Evolutionary conservation across 176 grass and related monocot species (phyloP), one percentile per base, ranked within the genome.

Genomic region (Zoysia japonica): DNA sequence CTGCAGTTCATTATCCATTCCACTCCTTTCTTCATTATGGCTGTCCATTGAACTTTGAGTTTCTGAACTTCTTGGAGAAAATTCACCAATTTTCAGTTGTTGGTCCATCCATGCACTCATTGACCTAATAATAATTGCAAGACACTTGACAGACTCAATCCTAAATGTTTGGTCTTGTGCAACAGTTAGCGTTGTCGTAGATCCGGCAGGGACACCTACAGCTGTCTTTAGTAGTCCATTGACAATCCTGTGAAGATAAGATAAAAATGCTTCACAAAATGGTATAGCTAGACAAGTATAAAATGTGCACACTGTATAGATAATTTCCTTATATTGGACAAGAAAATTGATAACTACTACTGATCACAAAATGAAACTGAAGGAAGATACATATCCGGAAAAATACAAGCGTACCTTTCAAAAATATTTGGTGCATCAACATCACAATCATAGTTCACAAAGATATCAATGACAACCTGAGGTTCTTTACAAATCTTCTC

Each of bases 381-480:
- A 60, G 20, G 17, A 16, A 48, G 56, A 59, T 77, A 20, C 20
- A 37, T 16, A 66, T 52, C 41, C 28, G 48, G 65, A 75, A 84
- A 61, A 62, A 17, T 43, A 48, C 51, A 80, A 71, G 45, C 44
- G 0, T 94, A 97, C 95, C 95, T 91, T 90, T 98, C 96, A 81
- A 98, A 98, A 75, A 93, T 94, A 72, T 98, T 98, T 67, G 92
- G 95, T 60, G 96, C 92, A 84, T 98, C 92, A 54, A 94, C 96
- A 76, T 98, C 92, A 80, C 95, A 98, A 83, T 98, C 95, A 81
- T 94, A 98, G 78, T 98, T 94, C 78, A 98, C 95, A 87, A 98
- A 98, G 68, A 98, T 89, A 83, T 98, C 96, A 76, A 94, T 80
- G 79, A 90, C 87, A 92, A 94, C 86, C 61, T 94, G 96, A 75